Evolutionary conservation across 2,329 filamentous ascomycete genomes (phyloP), one percentile per base, ranked within the genome.

Genomic region (Pseudogymnoascus sp.): DNA sequence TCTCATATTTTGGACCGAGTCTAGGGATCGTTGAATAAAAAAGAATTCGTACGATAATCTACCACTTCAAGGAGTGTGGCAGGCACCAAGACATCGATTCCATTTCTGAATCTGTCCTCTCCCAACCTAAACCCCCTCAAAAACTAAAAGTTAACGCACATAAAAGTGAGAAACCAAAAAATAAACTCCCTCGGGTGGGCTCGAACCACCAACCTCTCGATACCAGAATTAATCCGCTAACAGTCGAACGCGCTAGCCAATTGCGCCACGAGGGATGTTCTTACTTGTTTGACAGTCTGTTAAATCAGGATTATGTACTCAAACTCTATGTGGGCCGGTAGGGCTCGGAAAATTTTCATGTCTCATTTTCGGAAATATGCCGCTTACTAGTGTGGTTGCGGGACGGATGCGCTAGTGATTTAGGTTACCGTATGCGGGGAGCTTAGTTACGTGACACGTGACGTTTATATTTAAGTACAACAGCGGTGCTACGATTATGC

Each of bases 121-220:
- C 28, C n/a, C 19, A 11, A 33, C 28, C 16, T 3, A 33, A n/a
- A 19, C 6, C 16, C 22, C 28, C 50, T 28, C 1, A 12, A 28
- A 56, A 7, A 6, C 10, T 7, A 56, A 56, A 56, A 33, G 2
- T 56, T 22, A 14, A 2, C 26, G 28, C 50, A 33, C 28, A 33
- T 11, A 56, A 33, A 31, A 31, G 28, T 56, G 28, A 33, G 10
- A 56, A 56, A 10, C 8, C 50, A 33, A 56, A 56, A 56, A 56
- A 7, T 56, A 19, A 56, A 56, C 50, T 56, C 50, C 50, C 50
- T 56, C 50, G 50, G 50, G 50, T 56, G 50, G 50, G 50, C 50
- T 56, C 50, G 50, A 56, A 56, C 50, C 50, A 56, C 50, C 50
- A 56, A 56, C 50, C 50, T 56, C 50, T 56, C 50, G 50, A 56